Base-by-base conservation (phyloP, 1,139 yeast species). In the Eremothecium cymbalariae region DNA sequence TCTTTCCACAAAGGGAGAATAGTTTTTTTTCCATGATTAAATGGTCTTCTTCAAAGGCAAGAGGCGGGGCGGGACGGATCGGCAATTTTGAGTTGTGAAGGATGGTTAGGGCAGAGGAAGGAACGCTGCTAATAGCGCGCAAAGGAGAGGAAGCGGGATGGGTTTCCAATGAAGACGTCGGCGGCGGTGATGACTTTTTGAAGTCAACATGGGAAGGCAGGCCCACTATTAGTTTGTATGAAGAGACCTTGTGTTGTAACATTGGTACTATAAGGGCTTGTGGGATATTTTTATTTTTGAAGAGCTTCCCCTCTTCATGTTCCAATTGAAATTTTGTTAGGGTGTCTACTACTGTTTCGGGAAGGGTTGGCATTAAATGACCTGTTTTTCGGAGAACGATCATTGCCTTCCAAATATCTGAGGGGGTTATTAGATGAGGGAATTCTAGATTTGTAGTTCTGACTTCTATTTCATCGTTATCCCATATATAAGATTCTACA, bases 261-360 rank as follows among this genome's bases (percentile, higher is more conserved):
- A 45, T 32, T 1, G 54, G 50, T 1, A 48, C 34, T 14, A 18
- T 21, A 6, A 52, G 35, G 3, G 48, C 40, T 16, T 37, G 35
- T 2, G 50, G 44, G 13, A 48, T 39, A 6, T 44, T 40, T 18
- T 39, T 42, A 28, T 33, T 45, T 32, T 42, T 46, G 43, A 52
- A 53, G 13, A 53, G 31, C 28, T 46, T 48, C 9, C 55, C 55
- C 13, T 41, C 31, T 23, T 42, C 36, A 23, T 37, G 39, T 16
- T 40, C 28, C 3, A 55, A 28, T 11, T 48, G 39, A 32, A 46
- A 55, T 37, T 55, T 55, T 14, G 39, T 31, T 15, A 53, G 17
- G 7, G 53, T 46, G 12, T 38, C 38, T 5, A 48, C 37, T 8
- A 53, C 43, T 9, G 40, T 40, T 21, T 50, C 56, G 9, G 49